phyloP scores from a whole-genome alignment of 805 yeast genomes.

The Barnettozyma botsteinii region DNA sequence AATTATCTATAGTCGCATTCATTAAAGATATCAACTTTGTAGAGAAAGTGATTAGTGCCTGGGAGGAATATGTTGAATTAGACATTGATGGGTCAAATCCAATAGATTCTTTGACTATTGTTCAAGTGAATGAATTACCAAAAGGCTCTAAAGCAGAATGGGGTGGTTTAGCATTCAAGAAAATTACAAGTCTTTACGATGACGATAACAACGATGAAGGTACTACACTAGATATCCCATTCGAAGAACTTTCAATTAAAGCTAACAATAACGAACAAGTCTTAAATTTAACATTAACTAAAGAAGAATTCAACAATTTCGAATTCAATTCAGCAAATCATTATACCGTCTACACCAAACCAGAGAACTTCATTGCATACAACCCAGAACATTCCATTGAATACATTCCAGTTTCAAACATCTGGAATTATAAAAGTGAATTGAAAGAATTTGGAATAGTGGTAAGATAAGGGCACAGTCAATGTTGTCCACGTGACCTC shows the following conservation, averaged over 20 bases:
- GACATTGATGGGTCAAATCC: slow-evolving; percentile 23
- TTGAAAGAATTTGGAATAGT: slow-evolving; percentile 22
- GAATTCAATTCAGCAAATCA: slow-evolving; percentile 12
- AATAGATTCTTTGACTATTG: slow-evolving; percentile 38
- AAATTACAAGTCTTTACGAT: slow-evolving; percentile 30
- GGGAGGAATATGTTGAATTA: slow-evolving; percentile 39
- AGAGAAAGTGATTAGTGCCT: slow-evolving; percentile 31
- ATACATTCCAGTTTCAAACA: slow-evolving; percentile 24
- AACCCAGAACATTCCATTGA: slow-evolving; percentile 17
- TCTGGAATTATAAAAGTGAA: slow-evolving; percentile 26
- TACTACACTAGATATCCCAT: background rate
- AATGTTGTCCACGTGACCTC: slow-evolving; percentile 1
- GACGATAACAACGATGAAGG: slow-evolving; percentile 37
- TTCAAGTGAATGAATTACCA: slow-evolving; percentile 55
- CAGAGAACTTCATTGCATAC: slow-evolving; percentile 7
- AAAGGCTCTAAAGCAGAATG: slow-evolving; percentile 64
- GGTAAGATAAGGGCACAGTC: slow-evolving; percentile 12
- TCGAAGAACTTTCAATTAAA: slow-evolving; percentile 3
- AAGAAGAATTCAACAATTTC: slow-evolving; percentile 12
- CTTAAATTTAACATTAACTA: slow-evolving; percentile 16
- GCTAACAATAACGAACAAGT: slow-evolving; percentile 18
- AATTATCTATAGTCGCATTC: slow-evolving; percentile 51
- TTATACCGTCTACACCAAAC: slow-evolving; percentile 21
- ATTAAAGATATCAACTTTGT: slow-evolving; percentile 34
- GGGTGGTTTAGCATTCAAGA: slow-evolving; percentile 56